phyloP scores from a whole-genome alignment of 768 basidiomycete species.

The Botryobasidium botryosum region DNA sequence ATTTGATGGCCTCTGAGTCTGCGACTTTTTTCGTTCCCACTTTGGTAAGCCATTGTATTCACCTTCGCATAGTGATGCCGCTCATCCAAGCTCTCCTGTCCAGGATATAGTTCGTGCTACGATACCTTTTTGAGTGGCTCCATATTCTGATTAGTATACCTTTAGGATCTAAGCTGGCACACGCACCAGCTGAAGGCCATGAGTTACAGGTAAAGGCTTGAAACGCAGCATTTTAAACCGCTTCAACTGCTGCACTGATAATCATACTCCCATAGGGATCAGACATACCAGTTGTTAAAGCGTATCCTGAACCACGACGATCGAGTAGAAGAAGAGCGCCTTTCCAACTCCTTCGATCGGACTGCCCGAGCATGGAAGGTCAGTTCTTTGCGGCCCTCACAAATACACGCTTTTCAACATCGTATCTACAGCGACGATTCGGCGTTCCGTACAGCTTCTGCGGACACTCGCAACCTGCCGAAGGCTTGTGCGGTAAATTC shows the following conservation, averaged over 20 bases:
- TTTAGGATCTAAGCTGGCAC: slow-evolving; percentile 12
- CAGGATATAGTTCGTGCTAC: not conserved
- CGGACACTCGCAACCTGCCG: slow-evolving; percentile 32
- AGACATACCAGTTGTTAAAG: not conserved
- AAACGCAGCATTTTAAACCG: slow-evolving; percentile 28
- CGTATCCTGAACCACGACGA: slow-evolving; percentile 26
- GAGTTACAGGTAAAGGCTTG: too few species aligned
- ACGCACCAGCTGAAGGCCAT: slow-evolving; percentile 14
- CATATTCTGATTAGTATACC: not conserved
- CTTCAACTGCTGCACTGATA: slow-evolving; percentile 28
- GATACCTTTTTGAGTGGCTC: not conserved
- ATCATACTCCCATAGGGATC: slow-evolving; percentile 1
- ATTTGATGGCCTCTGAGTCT: slow-evolving; percentile 5
- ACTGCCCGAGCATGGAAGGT: slow-evolving; percentile 36
- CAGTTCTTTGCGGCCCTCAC: not conserved
- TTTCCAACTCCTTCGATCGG: slow-evolving; percentile 31
- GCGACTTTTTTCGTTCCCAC: slow-evolving; percentile 12
- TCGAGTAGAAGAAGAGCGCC: slow-evolving; percentile 30
- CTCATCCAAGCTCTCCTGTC: not conserved
- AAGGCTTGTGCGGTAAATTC: not conserved
- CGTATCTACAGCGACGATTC: slow-evolving; percentile 27
- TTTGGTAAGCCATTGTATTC: slow-evolving; percentile 3
- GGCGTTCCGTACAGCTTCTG: slow-evolving; percentile 38
- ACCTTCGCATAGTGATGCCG: too few species aligned
- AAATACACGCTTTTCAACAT: not conserved